These are phyloP conservation scores for Wickerhamiella allomyrinae DNA, from an alignment of 805 yeast genomes.

Conservation along the genomic window DNA sequence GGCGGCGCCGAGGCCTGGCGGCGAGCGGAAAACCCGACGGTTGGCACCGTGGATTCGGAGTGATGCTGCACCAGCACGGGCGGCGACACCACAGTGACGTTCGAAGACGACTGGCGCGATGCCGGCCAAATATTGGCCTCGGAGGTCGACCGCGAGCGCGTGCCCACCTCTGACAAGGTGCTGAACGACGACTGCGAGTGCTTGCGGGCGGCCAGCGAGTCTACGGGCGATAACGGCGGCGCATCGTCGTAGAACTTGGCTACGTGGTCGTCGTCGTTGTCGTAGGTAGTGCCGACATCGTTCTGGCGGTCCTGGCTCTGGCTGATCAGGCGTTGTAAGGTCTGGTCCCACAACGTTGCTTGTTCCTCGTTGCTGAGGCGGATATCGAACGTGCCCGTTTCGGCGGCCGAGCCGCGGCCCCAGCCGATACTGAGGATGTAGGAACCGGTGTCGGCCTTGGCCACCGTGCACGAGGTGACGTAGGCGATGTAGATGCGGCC, in stretches of 20 bases:
- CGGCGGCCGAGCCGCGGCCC: constrained; percentile 49
- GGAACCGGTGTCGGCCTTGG: constrained; percentile 20
- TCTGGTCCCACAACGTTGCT: constrained; percentile 60
- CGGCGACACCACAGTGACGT: not conserved
- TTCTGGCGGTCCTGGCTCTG: not conserved
- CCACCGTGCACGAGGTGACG: constrained; percentile 31
- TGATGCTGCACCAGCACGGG: constrained; percentile 1
- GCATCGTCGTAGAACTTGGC: constrained; percentile 11
- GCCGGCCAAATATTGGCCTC: constrained; percentile 1
- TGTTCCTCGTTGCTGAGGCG: constrained; percentile 73
- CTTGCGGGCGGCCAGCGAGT: constrained; percentile 1
- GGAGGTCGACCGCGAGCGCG: constrained; percentile 4
- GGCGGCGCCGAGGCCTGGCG: not conserved
- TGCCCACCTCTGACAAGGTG: not conserved
- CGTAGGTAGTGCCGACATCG: constrained; percentile 5
- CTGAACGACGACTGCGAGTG: not conserved
- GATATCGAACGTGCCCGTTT: constrained; percentile 72
- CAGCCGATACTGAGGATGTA: constrained; percentile 22
- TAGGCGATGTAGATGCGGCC: constrained; percentile 74
- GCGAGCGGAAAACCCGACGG: not conserved
- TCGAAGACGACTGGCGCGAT: not conserved
- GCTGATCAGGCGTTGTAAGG: constrained; percentile 17
- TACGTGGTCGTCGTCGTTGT: constrained; percentile 9
- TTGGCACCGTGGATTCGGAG: not conserved
- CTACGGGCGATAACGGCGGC: constrained; percentile 1